Percentiles rank a stretch among this genome's conserved stretches.
Evolutionary conservation across 495 filamentous ascomycete species (phyloP).

Genomic region (Symbiotaphrina buchneri): DNA sequence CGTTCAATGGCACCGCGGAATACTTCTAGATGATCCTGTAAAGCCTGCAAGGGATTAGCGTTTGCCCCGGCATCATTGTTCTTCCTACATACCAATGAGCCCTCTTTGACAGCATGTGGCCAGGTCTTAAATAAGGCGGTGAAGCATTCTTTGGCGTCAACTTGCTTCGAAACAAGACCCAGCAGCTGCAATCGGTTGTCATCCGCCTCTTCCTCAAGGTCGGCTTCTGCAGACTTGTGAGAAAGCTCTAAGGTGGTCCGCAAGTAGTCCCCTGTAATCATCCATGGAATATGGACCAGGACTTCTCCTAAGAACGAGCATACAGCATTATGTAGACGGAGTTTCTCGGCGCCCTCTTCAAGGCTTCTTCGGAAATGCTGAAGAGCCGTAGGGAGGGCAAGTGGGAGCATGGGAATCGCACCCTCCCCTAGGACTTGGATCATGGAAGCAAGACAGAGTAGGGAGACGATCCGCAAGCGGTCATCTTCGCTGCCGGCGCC

Average conservation of each 20-base stretch:
- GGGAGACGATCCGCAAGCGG: constrained; percentile 50
- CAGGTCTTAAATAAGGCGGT: constrained; percentile 48
- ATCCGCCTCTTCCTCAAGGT: constrained; percentile 27
- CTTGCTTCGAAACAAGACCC: constrained; percentile 42
- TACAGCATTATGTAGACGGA: constrained; percentile 53
- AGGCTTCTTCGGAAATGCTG: constrained; percentile 42
- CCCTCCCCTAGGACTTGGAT: constrained; percentile 68
- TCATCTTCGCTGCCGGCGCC: constrained; percentile 53
- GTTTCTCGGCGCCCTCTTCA: constrained; percentile 22
- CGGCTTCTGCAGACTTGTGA: constrained; percentile 38
- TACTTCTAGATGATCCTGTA: constrained; percentile 39
- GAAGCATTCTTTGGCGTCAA: constrained; percentile 47
- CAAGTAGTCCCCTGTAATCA: constrained; percentile 53
- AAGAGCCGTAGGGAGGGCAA: constrained; percentile 45
- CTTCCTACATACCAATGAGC: constrained; percentile 26
- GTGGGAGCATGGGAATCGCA: constrained; percentile 62
- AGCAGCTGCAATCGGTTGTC: constrained; percentile 46
- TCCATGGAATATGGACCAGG: constrained; percentile 64
- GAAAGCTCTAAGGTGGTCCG: constrained; percentile 45
- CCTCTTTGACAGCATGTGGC: constrained; percentile 30
- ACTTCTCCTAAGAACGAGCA: constrained; percentile 59
- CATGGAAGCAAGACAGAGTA: constrained; percentile 75
- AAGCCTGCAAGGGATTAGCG: constrained; percentile 20
- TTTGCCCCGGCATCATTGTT: not conserved
- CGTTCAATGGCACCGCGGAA: constrained; percentile 47